A percentile compares a stretch with the other conserved stretches of the same genome.
phyloP scores from a whole-genome alignment of 257 asterid genomes.

The Plantago ovata region DNA sequence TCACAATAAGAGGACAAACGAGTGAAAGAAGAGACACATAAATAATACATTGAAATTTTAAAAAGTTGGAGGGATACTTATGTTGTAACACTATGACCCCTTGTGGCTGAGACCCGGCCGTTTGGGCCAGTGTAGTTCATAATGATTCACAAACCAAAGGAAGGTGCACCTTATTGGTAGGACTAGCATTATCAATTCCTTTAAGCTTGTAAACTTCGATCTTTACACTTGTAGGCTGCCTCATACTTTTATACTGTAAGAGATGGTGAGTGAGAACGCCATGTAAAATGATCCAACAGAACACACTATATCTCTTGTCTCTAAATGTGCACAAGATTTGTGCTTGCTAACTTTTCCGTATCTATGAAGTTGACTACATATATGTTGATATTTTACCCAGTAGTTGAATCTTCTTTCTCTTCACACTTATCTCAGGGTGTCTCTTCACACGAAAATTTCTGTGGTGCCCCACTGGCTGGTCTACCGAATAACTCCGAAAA shows the following conservation, averaged over 20 bases:
- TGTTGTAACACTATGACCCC: too few relatives aligned
- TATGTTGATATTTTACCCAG: neutral
- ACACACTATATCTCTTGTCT: constrained; percentile 1
- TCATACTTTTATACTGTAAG: neutral
- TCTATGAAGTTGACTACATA: neutral
- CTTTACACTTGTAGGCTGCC: too few relatives aligned
- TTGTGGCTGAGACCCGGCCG: too few relatives aligned
- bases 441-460: neutral
- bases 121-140: too few relatives aligned
- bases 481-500: constrained; percentile 3
- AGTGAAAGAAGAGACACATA: too few relatives aligned
- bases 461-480: neutral
- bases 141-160: too few relatives aligned
- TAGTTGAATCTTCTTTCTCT: neutral
- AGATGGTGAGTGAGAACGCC: neutral
- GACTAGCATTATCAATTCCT: too few relatives aligned
- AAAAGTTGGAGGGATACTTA: too few relatives aligned
- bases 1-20: too few relatives aligned
- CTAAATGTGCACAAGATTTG: neutral
- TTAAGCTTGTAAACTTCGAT: too few relatives aligned
- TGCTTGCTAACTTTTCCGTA: neutral
- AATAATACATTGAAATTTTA: too few relatives aligned
- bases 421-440: neutral
- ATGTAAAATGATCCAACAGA: neutral
- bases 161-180: too few relatives aligned